Conservation (phyloP, 352 stramenopile species). For the Pythium periplocum region DNA sequence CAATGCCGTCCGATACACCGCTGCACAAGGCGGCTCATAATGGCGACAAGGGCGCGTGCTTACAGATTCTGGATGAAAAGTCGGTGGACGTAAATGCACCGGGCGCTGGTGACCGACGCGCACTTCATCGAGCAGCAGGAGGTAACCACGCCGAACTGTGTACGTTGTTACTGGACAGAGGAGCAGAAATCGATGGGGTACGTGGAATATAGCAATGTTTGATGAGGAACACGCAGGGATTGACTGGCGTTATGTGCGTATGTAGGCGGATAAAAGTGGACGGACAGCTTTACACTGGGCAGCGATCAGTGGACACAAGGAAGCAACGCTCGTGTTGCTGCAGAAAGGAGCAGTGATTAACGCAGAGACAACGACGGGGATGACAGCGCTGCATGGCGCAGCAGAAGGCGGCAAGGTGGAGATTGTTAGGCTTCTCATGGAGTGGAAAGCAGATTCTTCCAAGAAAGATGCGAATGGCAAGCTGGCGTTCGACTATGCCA, state of each 20-base stretch:
- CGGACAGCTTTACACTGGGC: slow-evolving; percentile 91
- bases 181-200: slow-evolving; percentile 83
- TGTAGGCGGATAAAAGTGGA: slow-evolving; percentile 89
- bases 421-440: slow-evolving; percentile 89
- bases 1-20: slow-evolving; percentile 85
- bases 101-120: slow-evolving; percentile 79
- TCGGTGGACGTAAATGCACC: slow-evolving; percentile 86
- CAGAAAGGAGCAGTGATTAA: slow-evolving; percentile 87
- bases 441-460: slow-evolving; percentile 82
- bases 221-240: too few species aligned
- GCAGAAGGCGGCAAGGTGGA: slow-evolving; percentile 90
- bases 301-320: slow-evolving; percentile 90
- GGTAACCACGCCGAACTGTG: slow-evolving; percentile 88
- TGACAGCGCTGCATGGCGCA: slow-evolving; percentile 86
- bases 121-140: slow-evolving; percentile 83
- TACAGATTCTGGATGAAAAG: slow-evolving; percentile 86
- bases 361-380: slow-evolving; percentile 85
- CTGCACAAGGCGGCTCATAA: slow-evolving; percentile 90
- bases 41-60: slow-evolving; percentile 81
- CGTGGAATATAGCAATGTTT: neutral
- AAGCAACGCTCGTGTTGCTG: slow-evolving; percentile 79
- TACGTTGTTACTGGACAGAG: slow-evolving; percentile 81
- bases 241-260: neutral
- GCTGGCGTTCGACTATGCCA: slow-evolving; percentile 89
- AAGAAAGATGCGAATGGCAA: slow-evolving; percentile 90